Evolutionary conservation across 2,329 filamentous ascomycete species (phyloP), one percentile per base, ranked within the genome.

Genomic region (Aspergillus clavatus): DNA sequence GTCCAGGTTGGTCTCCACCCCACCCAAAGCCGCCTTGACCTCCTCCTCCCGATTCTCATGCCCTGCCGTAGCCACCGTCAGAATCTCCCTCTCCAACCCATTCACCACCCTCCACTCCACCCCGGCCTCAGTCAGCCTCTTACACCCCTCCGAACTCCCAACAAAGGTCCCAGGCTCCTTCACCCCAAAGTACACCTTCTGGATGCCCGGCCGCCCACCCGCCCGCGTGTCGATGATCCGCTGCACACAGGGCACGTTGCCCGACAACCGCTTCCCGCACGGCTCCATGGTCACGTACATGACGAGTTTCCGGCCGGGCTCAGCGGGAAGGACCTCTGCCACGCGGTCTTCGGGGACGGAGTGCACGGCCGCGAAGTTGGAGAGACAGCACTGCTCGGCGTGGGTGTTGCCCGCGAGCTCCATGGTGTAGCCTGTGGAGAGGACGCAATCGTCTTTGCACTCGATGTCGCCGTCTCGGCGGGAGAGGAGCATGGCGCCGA

Each of bases 351-450:
- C 67, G 5, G 59, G 38, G 8, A 68, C 55, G 5, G 50, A 51
- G 40, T 72, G 62, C 0, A 55, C 56, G 7, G 62, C 57, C 2
- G 68, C 69, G 38, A 67, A 70, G 53, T 98, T 97, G 39, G 83
- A 69, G 45, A 98, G 78, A 61, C 89, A 95, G 67, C 86, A 91
- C 71, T 98, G 89, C 65, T 98, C 93, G 3, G 93, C 93, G 62
- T 98, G 93, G 0, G 93, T 97, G 71, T 98, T 98, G 33, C 91
- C 93, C 0, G 82, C 77, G 3, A 90, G 81, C 68, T 98, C 91
- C 47, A 96, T 78, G 0, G 93, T 96, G 71, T 91, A 97, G 43
- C 93, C 91, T 1, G 87, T 87, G 1, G 86, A 80, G 22, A 94
- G 75, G 46, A 94, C 73, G 21, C 70, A 63, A 56, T 82, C 67